A percentile compares a stretch with the other conserved stretches of the same genome.
Evolutionary conservation across 2,329 filamentous ascomycete genomes (phyloP).

Genomic region (Fusarium sublunatum): DNA sequence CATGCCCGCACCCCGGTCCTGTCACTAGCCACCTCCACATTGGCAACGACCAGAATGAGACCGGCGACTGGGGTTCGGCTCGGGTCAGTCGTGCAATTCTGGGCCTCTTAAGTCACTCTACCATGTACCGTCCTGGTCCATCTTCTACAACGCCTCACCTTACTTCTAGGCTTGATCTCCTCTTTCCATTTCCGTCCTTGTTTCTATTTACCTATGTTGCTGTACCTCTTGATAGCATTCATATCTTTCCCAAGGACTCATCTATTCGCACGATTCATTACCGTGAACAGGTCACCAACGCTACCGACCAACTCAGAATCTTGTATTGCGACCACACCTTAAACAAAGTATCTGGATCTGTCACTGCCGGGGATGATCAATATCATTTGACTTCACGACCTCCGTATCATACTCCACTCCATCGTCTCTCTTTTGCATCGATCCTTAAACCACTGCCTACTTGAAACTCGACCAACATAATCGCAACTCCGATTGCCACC

Average conservation of each 20-base stretch:
- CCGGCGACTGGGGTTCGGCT: constrained; percentile 45
- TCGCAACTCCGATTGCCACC: constrained; percentile 2
- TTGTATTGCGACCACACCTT: constrained; percentile 18
- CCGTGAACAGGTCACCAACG: constrained; percentile 23
- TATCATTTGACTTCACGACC: constrained; percentile 8
- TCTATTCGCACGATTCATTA: constrained; percentile 18
- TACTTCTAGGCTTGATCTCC: constrained; percentile 45
- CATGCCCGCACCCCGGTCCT: constrained; percentile 45
- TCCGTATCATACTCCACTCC: constrained; percentile 5
- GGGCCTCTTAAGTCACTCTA: constrained; percentile 41
- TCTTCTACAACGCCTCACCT: constrained; percentile 41
- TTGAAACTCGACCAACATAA: not conserved
- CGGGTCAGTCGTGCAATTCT: constrained; percentile 47
- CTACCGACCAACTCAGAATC: constrained; percentile 6
- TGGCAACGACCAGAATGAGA: constrained; percentile 47
- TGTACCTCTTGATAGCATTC: constrained; percentile 30
- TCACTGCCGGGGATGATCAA: constrained; percentile 18
- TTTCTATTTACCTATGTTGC: constrained; percentile 30
- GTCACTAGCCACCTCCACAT: constrained; percentile 50
- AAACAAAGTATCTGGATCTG: constrained; percentile 21
- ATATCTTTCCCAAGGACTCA: constrained; percentile 12
- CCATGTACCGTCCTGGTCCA: constrained; percentile 39
- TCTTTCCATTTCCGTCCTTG: constrained; percentile 37
- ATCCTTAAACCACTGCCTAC: not conserved
- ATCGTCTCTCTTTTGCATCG: constrained; percentile 2